Evolutionary conservation across 2,329 filamentous ascomycete genomes (phyloP), one percentile per base, ranked within the genome.

Genomic region (Exophiala oligosperma): DNA sequence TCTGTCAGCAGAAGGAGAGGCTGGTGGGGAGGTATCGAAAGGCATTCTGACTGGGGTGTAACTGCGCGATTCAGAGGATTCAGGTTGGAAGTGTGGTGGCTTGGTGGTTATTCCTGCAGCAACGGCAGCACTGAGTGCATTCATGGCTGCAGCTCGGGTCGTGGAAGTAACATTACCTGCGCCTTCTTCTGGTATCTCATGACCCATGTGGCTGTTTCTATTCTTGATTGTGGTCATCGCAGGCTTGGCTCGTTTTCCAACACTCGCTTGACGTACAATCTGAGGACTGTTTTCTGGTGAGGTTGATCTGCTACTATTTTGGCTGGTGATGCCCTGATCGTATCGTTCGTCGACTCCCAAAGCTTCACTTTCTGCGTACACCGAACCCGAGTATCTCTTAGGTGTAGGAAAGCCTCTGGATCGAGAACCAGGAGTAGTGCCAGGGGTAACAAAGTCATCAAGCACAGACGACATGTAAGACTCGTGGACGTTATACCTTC

Each of bases 221-320:
- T 49, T 60, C 51, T 67, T 68, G 49, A 77, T 73, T 1, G 72
- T 75, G n/a, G 73, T 74, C 63, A 77, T 66, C 4, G 74, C 72
- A 21, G 75, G 74, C 50, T 72, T 75, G 4, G 71, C 71, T 56
- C 71, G 69, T 55, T 74, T 76, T 21, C 75, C 74, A n/a, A 76
- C 52, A 65, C 75, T 77, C n/a, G 74, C 74, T 62, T 71, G 72
- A 52, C 74, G 71, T 14, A 77, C 70, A 3, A 76, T 65, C 9
- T 66, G 66, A 21, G 61, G 64, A n/a, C 64, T 56, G 24, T 35
- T 23, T 11, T 61, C 57, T 11, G 57, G 40, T 24, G 61, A 61
- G 21, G 35, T 54, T 12, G 49, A 38, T 37, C 17, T 44, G 12
- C 49, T 53, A 9, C 23, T 46, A 4, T 59, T 52, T 11, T 40